These are phyloP conservation scores for Aspergillus hiratsukae DNA, from an alignment of 2,329 filamentous ascomycete genomes.

Conservation along the genomic window DNA sequence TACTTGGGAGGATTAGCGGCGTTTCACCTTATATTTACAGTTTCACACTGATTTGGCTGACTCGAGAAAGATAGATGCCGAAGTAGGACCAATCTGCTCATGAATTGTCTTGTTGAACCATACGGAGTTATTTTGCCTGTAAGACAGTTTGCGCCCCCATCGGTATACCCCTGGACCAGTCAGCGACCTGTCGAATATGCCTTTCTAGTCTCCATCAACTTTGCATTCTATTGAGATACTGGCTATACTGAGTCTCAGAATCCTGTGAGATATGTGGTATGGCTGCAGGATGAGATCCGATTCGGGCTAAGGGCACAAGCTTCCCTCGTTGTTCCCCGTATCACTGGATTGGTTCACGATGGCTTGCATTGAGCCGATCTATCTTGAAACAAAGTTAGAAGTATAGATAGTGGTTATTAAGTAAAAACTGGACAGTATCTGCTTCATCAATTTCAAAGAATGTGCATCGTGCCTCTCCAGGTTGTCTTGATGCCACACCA, in stretches of 20 bases:
- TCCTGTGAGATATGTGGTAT: background rate
- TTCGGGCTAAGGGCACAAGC: background rate
- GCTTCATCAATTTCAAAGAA: conserved; percentile 1
- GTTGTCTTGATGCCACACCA: background rate
- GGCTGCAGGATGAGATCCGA: background rate
- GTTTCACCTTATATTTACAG: background rate
- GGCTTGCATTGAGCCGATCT: background rate
- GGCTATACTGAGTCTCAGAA: background rate
- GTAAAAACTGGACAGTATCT: background rate
- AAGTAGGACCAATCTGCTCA: background rate
- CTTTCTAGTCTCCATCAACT: background rate
- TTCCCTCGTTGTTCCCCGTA: background rate
- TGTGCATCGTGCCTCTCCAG: background rate
- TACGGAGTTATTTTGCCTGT: background rate
- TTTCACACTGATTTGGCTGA: background rate
- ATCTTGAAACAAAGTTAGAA: background rate
- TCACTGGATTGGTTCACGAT: background rate
- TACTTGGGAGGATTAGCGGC: background rate
- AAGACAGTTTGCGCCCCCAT: background rate
- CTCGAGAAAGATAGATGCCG: background rate
- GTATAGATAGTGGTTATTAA: background rate
- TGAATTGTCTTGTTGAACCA: background rate
- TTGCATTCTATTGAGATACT: background rate
- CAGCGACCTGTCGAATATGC: background rate
- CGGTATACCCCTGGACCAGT: background rate